Evolutionary conservation across 139 green algal species (phyloP), one percentile per base, ranked within the genome.

Genomic region (Chlorella ohadii): DNA sequence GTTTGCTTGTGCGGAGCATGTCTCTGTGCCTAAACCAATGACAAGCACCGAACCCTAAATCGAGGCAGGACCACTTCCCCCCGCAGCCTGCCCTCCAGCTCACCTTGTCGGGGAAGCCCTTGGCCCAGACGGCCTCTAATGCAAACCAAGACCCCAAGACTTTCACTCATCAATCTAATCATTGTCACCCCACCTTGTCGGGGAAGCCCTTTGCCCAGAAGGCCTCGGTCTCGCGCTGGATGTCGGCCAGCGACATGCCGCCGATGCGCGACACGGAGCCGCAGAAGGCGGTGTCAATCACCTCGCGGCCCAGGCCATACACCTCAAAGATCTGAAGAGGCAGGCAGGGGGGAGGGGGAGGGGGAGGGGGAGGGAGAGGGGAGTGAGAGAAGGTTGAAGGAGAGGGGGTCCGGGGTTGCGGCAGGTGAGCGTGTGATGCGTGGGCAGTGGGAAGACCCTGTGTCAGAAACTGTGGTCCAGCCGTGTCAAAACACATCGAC

Each of bases 181-280:
- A 51, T 51, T 9, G 44, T 9, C 5, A 38, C 12, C 78, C 6
- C 22, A 88, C 86, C 92, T 97, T 95, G 63, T 95, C 92, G 27
- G 96, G 93, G 95, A 99, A 99, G 31, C 89, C 95, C 91, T 97
- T 98, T 76, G 85, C 61, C 94, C 95, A 98, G 82, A 98, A 97
- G 79, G 86, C 90, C 93, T 97, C 93, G 1, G 93, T 89, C 94
- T 99, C 97, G 3, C 83, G 83, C 85, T 97, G 93, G 84, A 99
- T 86, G 89, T 99, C 97, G 51, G 93, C 94, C 75, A 99, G 66
- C 15, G 88, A 95, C 89, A 99, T 93, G 86, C 97, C 97, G 39
- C 97, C 97, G 80, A 99, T 99, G 89, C 97, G 96, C 4, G 93
- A 98, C 15, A 99, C 97, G 31, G 91, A 93, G 79, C 96, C 96